phyloP scores from a whole-genome alignment of 345 rosid genomes.

The Populus pruinosa region DNA sequence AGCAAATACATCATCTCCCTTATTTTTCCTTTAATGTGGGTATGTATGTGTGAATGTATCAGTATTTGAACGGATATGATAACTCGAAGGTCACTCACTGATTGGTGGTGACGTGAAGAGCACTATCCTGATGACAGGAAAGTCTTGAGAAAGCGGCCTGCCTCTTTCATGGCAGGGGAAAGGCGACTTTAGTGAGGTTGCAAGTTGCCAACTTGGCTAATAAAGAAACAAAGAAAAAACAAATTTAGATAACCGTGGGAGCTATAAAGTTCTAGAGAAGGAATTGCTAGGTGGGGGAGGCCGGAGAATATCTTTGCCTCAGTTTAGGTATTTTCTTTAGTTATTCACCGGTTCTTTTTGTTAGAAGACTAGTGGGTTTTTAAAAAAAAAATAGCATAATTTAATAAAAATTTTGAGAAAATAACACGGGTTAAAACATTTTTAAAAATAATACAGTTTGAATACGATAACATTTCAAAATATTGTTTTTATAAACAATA shows the following conservation, averaged over 20 bases:
- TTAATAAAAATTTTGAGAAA: too few relatives aligned
- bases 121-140: background rate
- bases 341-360: background rate
- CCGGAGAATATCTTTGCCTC: background rate
- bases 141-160: background rate
- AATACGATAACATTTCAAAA: too few relatives aligned
- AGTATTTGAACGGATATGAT: background rate
- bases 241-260: background rate
- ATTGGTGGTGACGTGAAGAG: background rate
- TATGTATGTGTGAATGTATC: too few relatives aligned
- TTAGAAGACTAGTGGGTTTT: background rate
- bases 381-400: too few relatives aligned
- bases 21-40: background rate
- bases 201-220: conserved; percentile 13
- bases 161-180: background rate
- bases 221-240: background rate
- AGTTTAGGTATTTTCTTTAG: background rate
- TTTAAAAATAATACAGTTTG: too few relatives aligned
- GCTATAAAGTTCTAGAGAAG: background rate
- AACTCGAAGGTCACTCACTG: background rate
- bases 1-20: background rate
- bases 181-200: background rate
- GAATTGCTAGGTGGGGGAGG: background rate
- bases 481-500: too few relatives aligned
- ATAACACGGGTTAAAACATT: too few relatives aligned